Evolutionary conservation across 2,329 filamentous ascomycete species (phyloP), one percentile per base, ranked within the genome.

Genomic region (Aspergillaceae sp.): DNA sequence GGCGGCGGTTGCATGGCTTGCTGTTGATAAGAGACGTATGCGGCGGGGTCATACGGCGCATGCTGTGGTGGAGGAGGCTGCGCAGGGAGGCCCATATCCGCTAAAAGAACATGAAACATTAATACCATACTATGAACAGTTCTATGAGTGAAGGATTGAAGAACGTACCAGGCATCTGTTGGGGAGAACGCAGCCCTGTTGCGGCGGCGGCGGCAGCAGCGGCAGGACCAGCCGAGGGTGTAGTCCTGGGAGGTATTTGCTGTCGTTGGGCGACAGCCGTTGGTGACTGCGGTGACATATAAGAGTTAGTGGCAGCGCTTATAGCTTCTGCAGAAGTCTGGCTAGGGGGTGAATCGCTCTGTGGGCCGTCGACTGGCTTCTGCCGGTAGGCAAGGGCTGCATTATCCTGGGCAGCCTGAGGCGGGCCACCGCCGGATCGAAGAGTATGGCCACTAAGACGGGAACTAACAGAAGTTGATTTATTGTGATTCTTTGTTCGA

Each of bases 401-500:
- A 59, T 66, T 53, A 63, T 72, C 63, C 52, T 60, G 57, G 50
- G 58, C 50, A 45, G 60, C 57, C 28, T 71, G 69, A 43, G 75
- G 75, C 49, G 71, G 62, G 40, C 68, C 67, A 46, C 65, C 61
- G 19, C 19, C 19, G 29, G 77, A 72, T 45, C 87, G 77, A 50
- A 91, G 70, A 2, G 84, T 88, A 59, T 79, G 78, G 42, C 81
- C 80, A 49, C 76, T 79, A 66, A 91, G 73, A 40, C 66, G 70
- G 43, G 74, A 72, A 51, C 72, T 71, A 46, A 74, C 67, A 48
- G 72, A 72, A 3, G 73, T 68, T 44, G 67, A 66, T 61, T 78
- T 77, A 74, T 68, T 85, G 75, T 81, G 78, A 61, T 82, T 80
- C 70, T 90, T 94, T 49, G 86, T 83, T 42, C 82, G 82, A 60